These are phyloP conservation scores for Annulohypoxylon moriforme DNA, from an alignment of 495 filamentous ascomycete genomes.

Conservation along the genomic window DNA sequence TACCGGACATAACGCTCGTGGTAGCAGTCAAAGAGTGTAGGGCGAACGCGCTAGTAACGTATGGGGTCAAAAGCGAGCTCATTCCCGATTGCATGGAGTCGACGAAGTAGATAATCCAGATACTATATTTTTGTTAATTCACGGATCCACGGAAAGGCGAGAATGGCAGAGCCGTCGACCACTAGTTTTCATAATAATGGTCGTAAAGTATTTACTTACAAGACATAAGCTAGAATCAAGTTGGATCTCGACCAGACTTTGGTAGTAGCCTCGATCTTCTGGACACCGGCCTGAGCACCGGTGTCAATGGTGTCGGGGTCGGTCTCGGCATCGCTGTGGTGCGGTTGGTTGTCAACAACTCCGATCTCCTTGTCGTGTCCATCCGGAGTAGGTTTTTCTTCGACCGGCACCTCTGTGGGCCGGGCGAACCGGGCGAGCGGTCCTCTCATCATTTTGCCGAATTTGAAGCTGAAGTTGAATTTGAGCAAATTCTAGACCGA, in stretches of 20 bases:
- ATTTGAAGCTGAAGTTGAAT: background rate
- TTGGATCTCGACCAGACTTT: slow-evolving; percentile 57
- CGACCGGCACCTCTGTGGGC: slow-evolving; percentile 38
- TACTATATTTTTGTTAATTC: slow-evolving; percentile 48
- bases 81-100: slow-evolving; percentile 60
- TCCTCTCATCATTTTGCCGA: slow-evolving; percentile 37
- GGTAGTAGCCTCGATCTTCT: slow-evolving; percentile 62
- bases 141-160: background rate
- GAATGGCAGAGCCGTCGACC: background rate
- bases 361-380: slow-evolving; percentile 40
- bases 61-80: slow-evolving; percentile 53
- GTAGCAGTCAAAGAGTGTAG: slow-evolving; percentile 61
- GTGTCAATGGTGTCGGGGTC: slow-evolving; percentile 49
- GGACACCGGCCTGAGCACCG: slow-evolving; percentile 58
- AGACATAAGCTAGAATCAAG: slow-evolving; percentile 57
- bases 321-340: slow-evolving; percentile 33
- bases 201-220: slow-evolving; percentile 45
- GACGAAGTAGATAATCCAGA: slow-evolving; percentile 66
- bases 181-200: background rate
- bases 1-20: slow-evolving; percentile 59
- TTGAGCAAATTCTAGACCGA: background rate
- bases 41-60: slow-evolving; percentile 58
- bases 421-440: slow-evolving; percentile 32
- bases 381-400: slow-evolving; percentile 23
- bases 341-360: slow-evolving; percentile 28